Base-by-base conservation (phyloP, 75 land plant genomes). In the Pinus tabuliformis region DNA sequence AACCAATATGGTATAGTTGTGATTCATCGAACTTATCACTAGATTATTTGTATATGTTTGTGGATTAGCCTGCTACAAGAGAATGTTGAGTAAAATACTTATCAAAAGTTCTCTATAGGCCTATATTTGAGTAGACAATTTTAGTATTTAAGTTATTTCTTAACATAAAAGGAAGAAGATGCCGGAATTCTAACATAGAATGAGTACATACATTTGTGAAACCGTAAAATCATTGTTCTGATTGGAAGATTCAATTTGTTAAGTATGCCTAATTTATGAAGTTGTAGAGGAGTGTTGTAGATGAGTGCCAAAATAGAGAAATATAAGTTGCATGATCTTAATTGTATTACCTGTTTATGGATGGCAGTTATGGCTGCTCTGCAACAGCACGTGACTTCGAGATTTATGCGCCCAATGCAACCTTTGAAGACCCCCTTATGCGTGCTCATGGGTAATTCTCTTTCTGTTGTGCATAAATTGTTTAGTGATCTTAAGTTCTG, bases 371-470 rank as follows among this genome's bases (percentile, higher is more conserved):
- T 75, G 91, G 82, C 58, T 86, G 92, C 59, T 60, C 75, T 42
- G 85, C 97, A 11, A 87, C 89, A n/a, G 78, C 96, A 45, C 73
- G 37, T 6, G 98, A 95, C 66, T 95, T 88, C 76, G 98, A 93
- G 71, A 93, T 95, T 24, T 93, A 95, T 79, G 94, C 97, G n/a
- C 86, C 91, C 4, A 81, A 93, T 80, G 98, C 97, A 1, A 85
- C 85, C 9, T 95, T 95, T 81, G 98, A 95, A 76, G 98, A 95
- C 56, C 97, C 98, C 15, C 87, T 95, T 33, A 95, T 90, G 97
- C 58, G 88, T 59, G 98, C 98, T 58, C 81, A 88, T 37, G 97
- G 98, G 97, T 93, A 81, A 42, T 70, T 62, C 11, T 20, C 15
- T n/a, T 72, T 56, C 49, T 11, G 9, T 58, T 76, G 54, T 68